Base-by-base conservation (phyloP, 768 basidiomycete species). In the Vararia minispora region DNA sequence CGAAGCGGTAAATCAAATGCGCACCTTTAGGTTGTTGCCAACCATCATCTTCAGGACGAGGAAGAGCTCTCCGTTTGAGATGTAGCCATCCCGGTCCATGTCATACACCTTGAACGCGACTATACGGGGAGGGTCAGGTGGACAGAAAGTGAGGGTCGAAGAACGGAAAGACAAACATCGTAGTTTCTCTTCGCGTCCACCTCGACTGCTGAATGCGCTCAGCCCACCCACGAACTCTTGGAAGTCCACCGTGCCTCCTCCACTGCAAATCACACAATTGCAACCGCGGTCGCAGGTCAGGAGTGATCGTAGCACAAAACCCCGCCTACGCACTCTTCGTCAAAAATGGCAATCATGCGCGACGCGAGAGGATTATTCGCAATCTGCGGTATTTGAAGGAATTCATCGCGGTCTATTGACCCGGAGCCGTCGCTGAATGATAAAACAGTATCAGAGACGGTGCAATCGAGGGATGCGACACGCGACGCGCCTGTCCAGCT, bases 1-100 rank as follows among this genome's bases (percentile, higher is more conserved):
- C n/a, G n/a, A n/a, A n/a, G n/a, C n/a, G n/a, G n/a, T n/a, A n/a
- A n/a, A n/a, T n/a, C n/a, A n/a, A n/a, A n/a, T n/a, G n/a, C 59
- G 42, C 33, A 90, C 90, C 71, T 99, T 99, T 52, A 99, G 66
- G 61, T 99, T 99, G 60, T 85, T 97, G 24, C 95, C 95, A 35
- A 98, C 95, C 95, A 99, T 99, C 89, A 98, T 98, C 72, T 99
- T 99, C 47, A 99, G 66, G 27, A 99, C 95, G 33, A 99, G 66
- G 66, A 97, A 99, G 22, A 99, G 75, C 61, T 99, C 95, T 40
- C 95, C 95, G 54, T 99, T 99, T 10, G 91, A 95, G 58, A 99
- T 99, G 62, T 62, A 99, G 6, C 90, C 91, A 54, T 99, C 95
- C 36, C 95, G 74, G 58, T 99, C 95, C 56, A 99, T 88, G 56